Conservation (phyloP, 495 filamentous ascomycete genomes). For the Aspergillus baeticus region DNA sequence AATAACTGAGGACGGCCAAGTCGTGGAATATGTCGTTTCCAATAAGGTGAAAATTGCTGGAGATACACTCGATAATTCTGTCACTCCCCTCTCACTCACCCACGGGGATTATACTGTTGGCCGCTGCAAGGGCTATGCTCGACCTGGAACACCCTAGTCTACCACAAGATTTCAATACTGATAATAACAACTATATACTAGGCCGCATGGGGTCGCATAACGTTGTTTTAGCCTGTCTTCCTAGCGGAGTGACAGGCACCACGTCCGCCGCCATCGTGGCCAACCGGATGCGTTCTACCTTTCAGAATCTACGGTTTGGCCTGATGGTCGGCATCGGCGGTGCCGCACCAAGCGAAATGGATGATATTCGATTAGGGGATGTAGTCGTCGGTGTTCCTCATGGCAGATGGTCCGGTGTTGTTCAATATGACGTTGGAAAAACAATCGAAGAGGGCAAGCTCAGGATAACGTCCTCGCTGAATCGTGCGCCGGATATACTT, state of each 20-base stretch:
- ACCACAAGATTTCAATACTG: background rate
- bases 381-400: conserved; percentile 32
- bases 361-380: conserved; percentile 40
- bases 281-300: conserved; percentile 32
- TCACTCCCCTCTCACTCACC: too few relatives aligned
- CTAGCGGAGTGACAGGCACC: conserved; percentile 32
- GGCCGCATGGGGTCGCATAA: background rate
- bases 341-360: conserved; percentile 29
- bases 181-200: background rate
- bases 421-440: conserved; percentile 25
- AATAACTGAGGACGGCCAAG: too few relatives aligned
- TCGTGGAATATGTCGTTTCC: too few relatives aligned
- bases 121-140: conserved; percentile 28
- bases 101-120: background rate
- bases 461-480: too few relatives aligned
- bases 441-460: background rate
- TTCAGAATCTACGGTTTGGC: conserved; percentile 35
- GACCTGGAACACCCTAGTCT: conserved; percentile 27
- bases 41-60: too few relatives aligned
- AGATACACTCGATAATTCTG: too few relatives aligned
- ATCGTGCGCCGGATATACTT: too few relatives aligned
- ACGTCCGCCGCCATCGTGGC: conserved; percentile 28
- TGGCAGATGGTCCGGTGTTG: conserved; percentile 14
- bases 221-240: conserved; percentile 35
- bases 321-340: conserved; percentile 52